Percentiles rank a stretch among this genome's conserved stretches.
phyloP scores from a whole-genome alignment of 2,329 filamentous ascomycete species.

The Fusarium piperis region DNA sequence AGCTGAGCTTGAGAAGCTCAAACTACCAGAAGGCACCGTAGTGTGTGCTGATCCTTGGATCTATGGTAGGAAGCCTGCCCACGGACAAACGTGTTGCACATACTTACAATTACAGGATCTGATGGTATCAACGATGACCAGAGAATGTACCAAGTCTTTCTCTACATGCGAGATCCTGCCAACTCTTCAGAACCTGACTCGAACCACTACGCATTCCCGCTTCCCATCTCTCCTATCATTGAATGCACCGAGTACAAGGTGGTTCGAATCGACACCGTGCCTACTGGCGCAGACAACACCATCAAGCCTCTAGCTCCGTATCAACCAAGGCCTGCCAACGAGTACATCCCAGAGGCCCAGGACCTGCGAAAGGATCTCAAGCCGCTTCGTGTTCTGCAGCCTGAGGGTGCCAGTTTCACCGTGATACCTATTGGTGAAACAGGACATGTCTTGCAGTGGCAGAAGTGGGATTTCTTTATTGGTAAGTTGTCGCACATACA shows the following conservation, averaged over 20 bases:
- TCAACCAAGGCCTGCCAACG: slow-evolving; percentile 36
- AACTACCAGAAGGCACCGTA: slow-evolving; percentile 28
- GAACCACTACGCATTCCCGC: slow-evolving; percentile 32
- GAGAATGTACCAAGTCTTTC: slow-evolving; percentile 37
- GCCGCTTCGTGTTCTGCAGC: slow-evolving; percentile 77
- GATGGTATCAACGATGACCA: slow-evolving; percentile 28
- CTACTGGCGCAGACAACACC: slow-evolving; percentile 17
- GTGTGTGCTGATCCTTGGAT: slow-evolving; percentile 34
- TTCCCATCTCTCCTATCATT: slow-evolving; percentile 26
- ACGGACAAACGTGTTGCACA: accelerated
- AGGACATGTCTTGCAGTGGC: slow-evolving; percentile 64
- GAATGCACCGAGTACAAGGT: slow-evolving; percentile 28
- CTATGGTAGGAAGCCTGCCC: slow-evolving; percentile 9
- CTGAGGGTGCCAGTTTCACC: slow-evolving; percentile 73
- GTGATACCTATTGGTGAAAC: slow-evolving; percentile 48
- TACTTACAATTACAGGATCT: slow-evolving; percentile 16
- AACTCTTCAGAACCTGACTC: slow-evolving; percentile 30
- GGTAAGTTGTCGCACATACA: slow-evolving; percentile 32
- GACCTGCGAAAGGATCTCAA: slow-evolving; percentile 66
- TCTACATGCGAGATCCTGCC: slow-evolving; percentile 30
- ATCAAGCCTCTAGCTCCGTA: slow-evolving; percentile 5
- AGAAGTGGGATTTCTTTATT: slow-evolving; percentile 76
- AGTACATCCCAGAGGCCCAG: slow-evolving; percentile 64
- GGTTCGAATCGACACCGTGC: slow-evolving; percentile 17
- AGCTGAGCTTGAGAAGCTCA: slow-evolving; percentile 23